Base-by-base conservation (phyloP, 495 filamentous ascomycete genomes). In the Penicillium nucicola region DNA sequence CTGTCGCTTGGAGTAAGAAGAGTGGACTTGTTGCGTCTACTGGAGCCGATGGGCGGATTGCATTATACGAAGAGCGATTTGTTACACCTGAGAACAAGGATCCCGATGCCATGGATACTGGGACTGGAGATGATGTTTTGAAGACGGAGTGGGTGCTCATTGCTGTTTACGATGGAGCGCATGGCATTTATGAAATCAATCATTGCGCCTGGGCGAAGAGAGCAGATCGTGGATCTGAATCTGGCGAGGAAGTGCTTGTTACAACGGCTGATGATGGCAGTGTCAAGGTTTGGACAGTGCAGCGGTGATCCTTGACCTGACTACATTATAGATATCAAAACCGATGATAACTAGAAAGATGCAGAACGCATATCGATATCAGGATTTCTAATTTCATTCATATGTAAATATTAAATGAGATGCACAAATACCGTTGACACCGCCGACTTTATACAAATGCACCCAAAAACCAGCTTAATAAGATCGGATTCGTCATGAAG, bases 131-230 rank as follows among this genome's bases (percentile, higher is more conserved):
- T 41, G 36, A 3, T 3, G 12, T 32, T 25, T 30, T 34, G 51
- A 44, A 35, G 17, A 84, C 78, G 5, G 77, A 80, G 42, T 96
- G 93, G 92, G 70, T 73, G 12, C 65, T 91, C 22, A 50, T 90
- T 31, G 83, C 82, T 0, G 79, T 81, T 28, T 50, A 88, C 1
- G 74, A 83, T 28, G 82, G 79, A 9, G 89, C 87, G 5, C 93
- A 98, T 66, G 91, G 86, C 0, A 87, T 93, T 5, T 96, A 90
- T 63, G 93, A 98, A 67, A 75, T 97, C 55, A 98, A 98, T 53
- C 88, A 95, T 64, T 81, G 90, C 25, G 80, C 81, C 7, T 97
- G 93, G 92, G 71, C 78, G 28, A 73, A 68, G 41, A 66, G 71
- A 5, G 68, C 70, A 1, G 71, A 77, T 56, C 66, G 67, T 40